Base-by-base conservation (phyloP, 1,139 yeast genomes). In the Saccharomyces hybrid region DNA sequence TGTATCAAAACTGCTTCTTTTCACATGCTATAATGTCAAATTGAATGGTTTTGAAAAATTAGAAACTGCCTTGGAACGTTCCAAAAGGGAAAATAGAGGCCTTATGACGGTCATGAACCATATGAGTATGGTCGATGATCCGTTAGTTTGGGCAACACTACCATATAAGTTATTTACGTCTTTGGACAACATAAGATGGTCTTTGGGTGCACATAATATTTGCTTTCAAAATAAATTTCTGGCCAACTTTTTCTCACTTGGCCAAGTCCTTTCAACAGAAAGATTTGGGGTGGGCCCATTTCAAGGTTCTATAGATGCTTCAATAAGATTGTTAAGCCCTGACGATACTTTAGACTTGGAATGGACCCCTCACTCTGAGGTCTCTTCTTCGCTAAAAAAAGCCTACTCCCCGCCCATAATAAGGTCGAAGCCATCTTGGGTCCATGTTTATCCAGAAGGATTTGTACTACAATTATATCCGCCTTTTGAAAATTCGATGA, bases 381-480 rank as follows among this genome's bases (percentile, higher is more conserved):
- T 13, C 13, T 16, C 44, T 19, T 6, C 7, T 38, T 38, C n/a
- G 13, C 26, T 19, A 4, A 11, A 11, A 38, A 11, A 69, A 5
- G 62, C 66, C 11, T 75, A 75, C 56, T 54, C 64, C 0, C 72
- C 79, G 2, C 82, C 82, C 1, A 74, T 84, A 11, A 79, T 79
- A 38, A 75, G 90, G 56, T 73, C 75, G 13, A 80, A 78, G 60
- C 86, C 93, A 1, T 82, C 88, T 1, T 93, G 99, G 99, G 82
- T 93, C 57, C 98, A 93, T 69, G 84, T 91, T 4, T 93, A 89
- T 70, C 99, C 99, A 0, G 99, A 93, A 69, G 97, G 96, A 0
- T 88, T 86, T 68, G 98, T 93, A 1, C 79, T 93, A 53, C 99
- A 93, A 69, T 75, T 91, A 31, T 79, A 84, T 58, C 83, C 84